Evolutionary conservation across 805 yeast genomes (phyloP).

Genomic region (Lipomyces anomalus): DNA sequence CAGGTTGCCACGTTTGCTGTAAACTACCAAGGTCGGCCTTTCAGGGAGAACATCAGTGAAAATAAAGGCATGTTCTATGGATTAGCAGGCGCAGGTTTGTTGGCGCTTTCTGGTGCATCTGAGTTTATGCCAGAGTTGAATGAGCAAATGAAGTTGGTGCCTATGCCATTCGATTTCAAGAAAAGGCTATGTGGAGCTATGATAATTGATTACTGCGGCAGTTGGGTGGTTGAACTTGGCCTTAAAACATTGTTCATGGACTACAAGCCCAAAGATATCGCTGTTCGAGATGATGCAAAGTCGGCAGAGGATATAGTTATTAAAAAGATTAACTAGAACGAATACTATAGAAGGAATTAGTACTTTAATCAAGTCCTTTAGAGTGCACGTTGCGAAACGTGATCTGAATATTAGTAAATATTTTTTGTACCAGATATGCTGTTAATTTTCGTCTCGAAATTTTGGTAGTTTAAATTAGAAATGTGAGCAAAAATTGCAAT

Average conservation of each 20-base stretch:
- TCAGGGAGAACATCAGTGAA: constrained; percentile 81
- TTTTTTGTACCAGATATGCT: too few species aligned
- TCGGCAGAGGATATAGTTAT: constrained; percentile 11
- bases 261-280: constrained; percentile 87
- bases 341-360: neutral
- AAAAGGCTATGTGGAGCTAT: constrained; percentile 66
- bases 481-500: too few species aligned
- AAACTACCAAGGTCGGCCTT: constrained; percentile 95
- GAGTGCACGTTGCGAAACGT: too few species aligned
- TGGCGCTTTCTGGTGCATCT: constrained; percentile 87
- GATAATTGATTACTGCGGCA: constrained; percentile 65
- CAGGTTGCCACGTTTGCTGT: constrained; percentile 97
- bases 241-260: constrained; percentile 85
- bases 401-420: too few species aligned
- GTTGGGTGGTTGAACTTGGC: constrained; percentile 73
- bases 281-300: constrained; percentile 33
- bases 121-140: constrained; percentile 93
- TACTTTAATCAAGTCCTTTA: neutral
- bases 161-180: constrained; percentile 72
- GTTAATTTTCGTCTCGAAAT: too few species aligned
- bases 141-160: constrained; percentile 86
- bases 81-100: constrained; percentile 77
- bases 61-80: constrained; percentile 98
- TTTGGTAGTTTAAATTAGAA: too few species aligned
- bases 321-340: constrained; percentile 11